Evolutionary conservation across 164 flowering plant species (phyloP), one percentile per base, ranked within the genome.

Genomic region (Sextonia rubra): DNA sequence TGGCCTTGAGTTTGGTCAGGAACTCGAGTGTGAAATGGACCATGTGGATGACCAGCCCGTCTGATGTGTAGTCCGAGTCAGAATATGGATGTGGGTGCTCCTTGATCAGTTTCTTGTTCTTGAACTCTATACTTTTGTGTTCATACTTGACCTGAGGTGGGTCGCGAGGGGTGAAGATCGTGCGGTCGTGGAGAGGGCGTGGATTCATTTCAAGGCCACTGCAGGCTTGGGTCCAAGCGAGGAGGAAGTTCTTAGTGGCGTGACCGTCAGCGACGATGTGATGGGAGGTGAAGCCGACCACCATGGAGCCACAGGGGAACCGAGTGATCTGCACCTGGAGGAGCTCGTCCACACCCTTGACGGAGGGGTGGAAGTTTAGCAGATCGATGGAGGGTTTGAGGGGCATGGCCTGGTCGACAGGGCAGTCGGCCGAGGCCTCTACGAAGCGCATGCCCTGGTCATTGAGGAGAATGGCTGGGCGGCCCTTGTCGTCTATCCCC

Each of bases 221-320:
- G 26, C 78, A 62, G 6, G 80, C 77, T 71, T 37, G 80, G 27
- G 80, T 80, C 81, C 82, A 83, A 4, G 83, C 73, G 6, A 81
- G 72, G 66, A 79, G 68, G 69, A 83, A 83, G 15, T 71, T 73
- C 77, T 81, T 73, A 2, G 77, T 71, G 11, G 80, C 11, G n/a
- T 75, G 77, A 3, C 83, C 83, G 52, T 83, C 85, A 0, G 83
- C 82, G 2, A 81, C 79, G 3, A 73, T 3, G 64, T 83, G 85
- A 71, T 79, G 76, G 18, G 72, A 25, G 0, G 85, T 79, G 68
- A 74, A 75, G 12, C 84, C 84, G 9, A 81, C 70, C 52, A 72
- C 81, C 58, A 81, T 12, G 2, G 78, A 76, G 29, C 82, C 82
- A 64, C 82, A 82, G 24, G 77, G 30, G 74, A 83, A 83, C 70